Evolutionary conservation across 345 rosid genomes (phyloP).

Genomic region (Zanthoxylum bungeanum): DNA sequence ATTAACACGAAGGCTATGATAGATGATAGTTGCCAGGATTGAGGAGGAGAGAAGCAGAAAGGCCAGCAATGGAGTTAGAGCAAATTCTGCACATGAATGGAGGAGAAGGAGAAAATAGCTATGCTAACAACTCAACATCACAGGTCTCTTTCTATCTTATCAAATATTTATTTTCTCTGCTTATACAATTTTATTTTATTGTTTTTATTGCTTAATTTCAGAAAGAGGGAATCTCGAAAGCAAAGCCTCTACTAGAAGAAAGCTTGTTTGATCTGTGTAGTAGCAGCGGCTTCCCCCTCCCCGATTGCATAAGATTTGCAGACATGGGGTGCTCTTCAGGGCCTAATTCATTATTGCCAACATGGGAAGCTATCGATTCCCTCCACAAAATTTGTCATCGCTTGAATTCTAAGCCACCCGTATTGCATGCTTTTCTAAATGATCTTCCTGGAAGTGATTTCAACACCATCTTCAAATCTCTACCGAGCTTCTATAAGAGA

Average conservation of each 20-base stretch:
- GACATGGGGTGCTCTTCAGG: slow-evolving; percentile 15
- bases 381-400: neutral
- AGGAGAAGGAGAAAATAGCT: slow-evolving; percentile 22
- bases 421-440: slow-evolving; percentile 14
- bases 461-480: slow-evolving; percentile 12
- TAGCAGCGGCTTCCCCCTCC: neutral
- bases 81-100: slow-evolving; percentile 13
- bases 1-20: too few species aligned
- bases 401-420: neutral
- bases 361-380: neutral
- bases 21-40: too few species aligned
- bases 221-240: neutral
- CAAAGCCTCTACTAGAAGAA: slow-evolving; percentile 1
- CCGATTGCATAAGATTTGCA: slow-evolving; percentile 8
- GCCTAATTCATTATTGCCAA: neutral
- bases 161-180: neutral
- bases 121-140: slow-evolving; percentile 16
- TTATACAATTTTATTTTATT: neutral
- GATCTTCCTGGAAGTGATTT: slow-evolving; percentile 30
- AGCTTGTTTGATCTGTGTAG: neutral
- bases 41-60: too few species aligned
- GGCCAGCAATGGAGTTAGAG: neutral
- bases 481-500: slow-evolving; percentile 15
- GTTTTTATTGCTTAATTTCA: neutral
- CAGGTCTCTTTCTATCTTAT: neutral